These are phyloP conservation scores for Colletotrichum destructivum DNA, from an alignment of 2,329 filamentous ascomycete genomes.

Conservation along the genomic window DNA sequence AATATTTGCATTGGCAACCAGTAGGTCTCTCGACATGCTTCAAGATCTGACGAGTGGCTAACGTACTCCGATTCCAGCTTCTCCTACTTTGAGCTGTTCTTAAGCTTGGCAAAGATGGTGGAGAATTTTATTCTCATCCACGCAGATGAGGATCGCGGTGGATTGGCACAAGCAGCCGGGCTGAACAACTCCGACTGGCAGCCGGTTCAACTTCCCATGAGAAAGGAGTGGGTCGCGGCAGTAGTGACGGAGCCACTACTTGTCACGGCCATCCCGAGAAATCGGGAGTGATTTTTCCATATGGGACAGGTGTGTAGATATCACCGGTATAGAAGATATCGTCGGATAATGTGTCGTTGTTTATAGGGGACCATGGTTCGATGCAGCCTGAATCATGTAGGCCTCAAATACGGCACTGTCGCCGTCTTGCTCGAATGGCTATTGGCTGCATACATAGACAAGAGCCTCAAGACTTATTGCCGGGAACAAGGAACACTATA, in stretches of 20 bases:
- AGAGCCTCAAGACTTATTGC: too few relatives aligned
- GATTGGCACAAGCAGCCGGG: neutral
- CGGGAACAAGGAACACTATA: too few relatives aligned
- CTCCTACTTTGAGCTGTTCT: slow-evolving; percentile 14
- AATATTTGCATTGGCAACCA: slow-evolving; percentile 49
- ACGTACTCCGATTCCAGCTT: neutral
- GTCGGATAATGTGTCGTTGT: too few relatives aligned
- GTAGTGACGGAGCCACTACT: slow-evolving; percentile 21
- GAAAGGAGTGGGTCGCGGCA: slow-evolving; percentile 46
- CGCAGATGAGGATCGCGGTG: neutral
- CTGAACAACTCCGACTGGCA: slow-evolving; percentile 35
- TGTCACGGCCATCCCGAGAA: slow-evolving; percentile 9
- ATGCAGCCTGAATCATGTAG: too few relatives aligned
- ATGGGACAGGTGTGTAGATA: fast-evolving
- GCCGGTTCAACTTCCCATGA: slow-evolving; percentile 42
- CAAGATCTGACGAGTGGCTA: neutral
- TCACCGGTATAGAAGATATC: too few relatives aligned
- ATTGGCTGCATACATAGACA: too few relatives aligned
- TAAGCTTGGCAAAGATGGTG: slow-evolving; percentile 1
- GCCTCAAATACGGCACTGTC: too few relatives aligned
- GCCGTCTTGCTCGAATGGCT: too few relatives aligned
- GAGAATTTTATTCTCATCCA: slow-evolving; percentile 1
- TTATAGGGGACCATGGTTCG: too few relatives aligned
- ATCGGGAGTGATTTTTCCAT: neutral
- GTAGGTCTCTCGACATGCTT: slow-evolving; percentile 40